Evolutionary conservation across 2,329 filamentous ascomycete genomes (phyloP), one percentile per base, ranked within the genome.

Genomic region (Colletotrichum ledebouriae): DNA sequence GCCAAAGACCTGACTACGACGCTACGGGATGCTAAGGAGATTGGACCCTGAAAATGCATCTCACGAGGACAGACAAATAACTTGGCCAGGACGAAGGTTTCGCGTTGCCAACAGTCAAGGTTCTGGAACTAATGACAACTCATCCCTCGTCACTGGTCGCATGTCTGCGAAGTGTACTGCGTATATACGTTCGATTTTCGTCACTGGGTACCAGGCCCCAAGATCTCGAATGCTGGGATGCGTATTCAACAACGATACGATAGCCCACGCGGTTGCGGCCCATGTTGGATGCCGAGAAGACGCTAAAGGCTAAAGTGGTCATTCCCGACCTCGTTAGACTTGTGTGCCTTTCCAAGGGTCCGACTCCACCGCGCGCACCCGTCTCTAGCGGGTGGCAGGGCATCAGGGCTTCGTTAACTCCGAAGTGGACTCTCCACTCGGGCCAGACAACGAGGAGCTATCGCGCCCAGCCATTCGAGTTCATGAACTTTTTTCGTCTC

Each of bases 1-100:
- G 64, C 53, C 63, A 59, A 49, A 46, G 52, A 49, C 25, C 49
- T 42, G 61, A 46, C 44, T 46, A 37, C 60, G 33, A 65, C 55
- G 61, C 65, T 65, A 59, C 42, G 41, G 37, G 49, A 55, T 39
- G 22, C 50, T 61, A 53, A 42, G 53, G 49, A 22, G 33, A 46
- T 25, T 64, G 63, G 65, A 64, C 67, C 67, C 59, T 59, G 65
- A 62, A 65, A 65, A 17, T 17, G 29, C 52, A 59, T 50, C 57
- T 67, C 57, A 62, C 63, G 37, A 64, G 65, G 55, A 37, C 42
- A 39, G 33, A 55, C 49, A 53, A 46, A 44, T 47, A 59, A 53
- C 46, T 55, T 42, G 55, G 29, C 55, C 47, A 41, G 41, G 34
- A 17, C n/a, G 65, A 44, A 53, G n/a, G 20, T 55, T 34, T 64